Evolutionary conservation across 75 land plant species (phyloP), one percentile per base, ranked within the genome.

Genomic region (Larix kaempferi): DNA sequence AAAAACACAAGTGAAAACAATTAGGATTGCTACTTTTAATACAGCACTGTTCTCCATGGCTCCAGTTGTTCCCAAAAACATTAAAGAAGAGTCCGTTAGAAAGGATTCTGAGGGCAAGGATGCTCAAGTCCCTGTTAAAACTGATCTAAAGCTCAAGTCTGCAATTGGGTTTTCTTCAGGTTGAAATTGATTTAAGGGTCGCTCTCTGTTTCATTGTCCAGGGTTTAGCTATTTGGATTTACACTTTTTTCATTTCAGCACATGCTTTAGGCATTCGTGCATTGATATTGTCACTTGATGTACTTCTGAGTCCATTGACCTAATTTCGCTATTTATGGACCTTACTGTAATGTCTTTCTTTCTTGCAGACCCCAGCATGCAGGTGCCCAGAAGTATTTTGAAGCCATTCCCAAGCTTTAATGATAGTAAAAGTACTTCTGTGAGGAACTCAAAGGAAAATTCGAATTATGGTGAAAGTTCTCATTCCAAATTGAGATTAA

Each of bases 11-110:
- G 58, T 56, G 35, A 73, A 21, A 27, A n/a, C 83, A 3, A 83
- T 90, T 41, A 77, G 91, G n/a, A n/a, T 90, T 27, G 92, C 92
- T 3, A 85, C 92, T 22, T 88, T 90, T 27, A 90, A 90, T 71
- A 87, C 88, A 57, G 89, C 92, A 65, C 54, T 88, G 76, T 90
- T 90, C 82, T 89, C 93, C 69, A 91, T 91, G 93, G 93, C 93
- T 4, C 89, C 85, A 16, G 93, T 87, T 4, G 86, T 88, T 21
- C 85, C 89, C 10, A 69, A 14, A 27, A 5, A 5, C 14, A 52
- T 52, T 72, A 25, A 21, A 52, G 56, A 72, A 72, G 49, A 49
- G 56, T 12, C 27, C 23, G 6, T 29, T 16, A 27, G 22, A 57
- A 25, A 74, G 57, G 75, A 54, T 74, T 11, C 74, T 22, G 56